Base-by-base conservation (phyloP, 1,284 basidiomycete genomes). In the Microbotryum violaceum region DNA sequence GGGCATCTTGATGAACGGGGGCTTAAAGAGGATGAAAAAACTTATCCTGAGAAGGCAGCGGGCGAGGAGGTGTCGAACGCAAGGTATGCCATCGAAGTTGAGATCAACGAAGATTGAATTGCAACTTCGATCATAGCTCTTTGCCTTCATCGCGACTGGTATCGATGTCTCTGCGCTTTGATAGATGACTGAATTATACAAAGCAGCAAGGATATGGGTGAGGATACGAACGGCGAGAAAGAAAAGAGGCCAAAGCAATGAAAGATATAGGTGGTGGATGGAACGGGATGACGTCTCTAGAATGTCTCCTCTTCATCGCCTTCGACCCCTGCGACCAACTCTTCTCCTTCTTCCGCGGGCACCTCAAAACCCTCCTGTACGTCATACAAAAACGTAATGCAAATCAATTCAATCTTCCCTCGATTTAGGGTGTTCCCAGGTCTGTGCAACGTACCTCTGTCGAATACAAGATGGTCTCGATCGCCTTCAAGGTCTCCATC, bases 401-500 rank as follows among this genome's bases (percentile, higher is more conserved):
- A 49, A 20, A 27, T 9, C 8, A 37, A 52, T 63, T 54, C n/a
- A n/a, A 67, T 49, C 16, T 18, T 37, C 48, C 42, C 29, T 44
- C 56, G 3, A 56, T 48, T 37, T 10, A 23, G 18, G n/a, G 14
- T 25, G 14, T 25, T 29, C 2, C 25, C 23, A 16, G 18, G 23
- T 31, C 18, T 18, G 12, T 23, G 18, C 18, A 12, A 75, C 81
- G 57, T 66, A 89, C 91, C 83, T 96, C 93, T 16, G 94, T 97
- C 23, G 87, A 87, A 75, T 98, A 98, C 46, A 98, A 78, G 67
- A 97, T 93, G 74, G 87, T 86, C 77, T 97, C 92, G 67, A 98
- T 91, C 70, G 89, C 85, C 64, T 81, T 81, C 60, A 98, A 79
- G 2, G 85, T 83, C 12, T 81, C 78, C 69, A 86, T 84, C 57